Evolutionary conservation across 768 basidiomycete species (phyloP).

Genomic region (Hypholoma fasciculare): DNA sequence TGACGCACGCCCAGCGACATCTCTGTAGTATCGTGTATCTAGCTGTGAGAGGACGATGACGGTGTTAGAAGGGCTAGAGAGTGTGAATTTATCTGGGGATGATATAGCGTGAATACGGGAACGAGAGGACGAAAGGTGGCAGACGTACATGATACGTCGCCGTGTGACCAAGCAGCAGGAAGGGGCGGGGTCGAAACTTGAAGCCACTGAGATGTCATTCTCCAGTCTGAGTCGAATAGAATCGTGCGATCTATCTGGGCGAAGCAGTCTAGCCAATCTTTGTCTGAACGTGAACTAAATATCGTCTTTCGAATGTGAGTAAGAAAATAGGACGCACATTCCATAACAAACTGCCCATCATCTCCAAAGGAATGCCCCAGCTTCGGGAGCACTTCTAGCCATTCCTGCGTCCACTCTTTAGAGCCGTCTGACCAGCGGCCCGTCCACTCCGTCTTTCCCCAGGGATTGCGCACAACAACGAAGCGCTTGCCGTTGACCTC

Average conservation of each 20-base stretch:
- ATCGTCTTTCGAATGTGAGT: conserved; percentile 29
- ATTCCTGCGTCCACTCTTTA: conserved; percentile 50
- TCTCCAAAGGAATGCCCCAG: conserved; percentile 45
- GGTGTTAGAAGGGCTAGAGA: conserved; percentile 37
- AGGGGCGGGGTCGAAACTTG: conserved; percentile 42
- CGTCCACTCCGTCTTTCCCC: conserved; percentile 50
- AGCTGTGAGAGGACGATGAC: conserved; percentile 56
- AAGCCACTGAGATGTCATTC: conserved; percentile 49
- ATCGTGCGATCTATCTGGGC: conserved; percentile 43
- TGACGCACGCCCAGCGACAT: conserved; percentile 39
- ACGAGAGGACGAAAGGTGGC: not conserved
- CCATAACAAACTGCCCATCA: conserved; percentile 54
- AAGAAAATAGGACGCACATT: conserved; percentile 29
- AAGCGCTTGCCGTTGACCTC: conserved; percentile 47
- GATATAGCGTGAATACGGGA: not conserved
- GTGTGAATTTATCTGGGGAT: conserved; percentile 42
- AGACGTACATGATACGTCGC: conserved; percentile 53
- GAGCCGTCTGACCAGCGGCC: conserved; percentile 51
- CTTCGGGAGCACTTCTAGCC: conserved; percentile 37
- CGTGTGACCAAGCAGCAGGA: conserved; percentile 50
- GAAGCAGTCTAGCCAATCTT: conserved; percentile 45
- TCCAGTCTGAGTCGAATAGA: conserved; percentile 50
- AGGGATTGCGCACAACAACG: conserved; percentile 49
- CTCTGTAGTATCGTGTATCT: conserved; percentile 49
- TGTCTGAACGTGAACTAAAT: conserved; percentile 22